Evolutionary conservation across 345 rosid genomes (phyloP).

Genomic region (Populus euphratica): DNA sequence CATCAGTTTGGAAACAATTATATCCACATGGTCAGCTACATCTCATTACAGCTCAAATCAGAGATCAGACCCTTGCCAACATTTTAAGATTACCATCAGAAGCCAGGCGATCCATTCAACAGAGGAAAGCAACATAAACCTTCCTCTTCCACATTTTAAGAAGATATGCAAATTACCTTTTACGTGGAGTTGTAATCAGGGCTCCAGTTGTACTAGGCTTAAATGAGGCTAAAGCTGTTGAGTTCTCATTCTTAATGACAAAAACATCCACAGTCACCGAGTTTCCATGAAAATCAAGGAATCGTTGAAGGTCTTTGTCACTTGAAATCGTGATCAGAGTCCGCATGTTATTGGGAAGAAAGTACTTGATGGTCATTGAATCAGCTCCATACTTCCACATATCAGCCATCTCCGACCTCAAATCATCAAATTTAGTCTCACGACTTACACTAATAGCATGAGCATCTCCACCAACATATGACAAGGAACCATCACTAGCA

Average conservation of each 20-base stretch:
- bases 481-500: slow-evolving; percentile 19
- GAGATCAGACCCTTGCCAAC: background rate
- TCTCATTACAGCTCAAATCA: slow-evolving; percentile 4
- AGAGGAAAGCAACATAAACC: background rate
- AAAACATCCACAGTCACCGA: slow-evolving; percentile 20
- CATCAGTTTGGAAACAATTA: background rate
- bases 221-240: slow-evolving; percentile 3
- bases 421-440: slow-evolving; percentile 12
- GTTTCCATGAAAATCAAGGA: slow-evolving; percentile 28
- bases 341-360: slow-evolving; percentile 21
- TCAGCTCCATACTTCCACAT: slow-evolving; percentile 22
- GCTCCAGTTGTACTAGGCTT: slow-evolving; percentile 1
- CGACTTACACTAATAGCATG: slow-evolving; percentile 21
- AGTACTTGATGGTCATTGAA: slow-evolving; percentile 18
- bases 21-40: slow-evolving; percentile 7
- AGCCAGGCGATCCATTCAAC: slow-evolving; percentile 2
- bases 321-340: slow-evolving; percentile 26
- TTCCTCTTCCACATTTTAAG: background rate
- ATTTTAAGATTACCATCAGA: background rate
- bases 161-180: slow-evolving; percentile 25
- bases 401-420: slow-evolving; percentile 25
- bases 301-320: slow-evolving; percentile 24
- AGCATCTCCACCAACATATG: slow-evolving; percentile 29
- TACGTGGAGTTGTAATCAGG: background rate
- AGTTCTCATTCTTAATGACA: slow-evolving; percentile 21